A percentile compares a stretch with the other conserved stretches of the same genome.
Conservation (phyloP, 1,284 basidiomycete species). For the Moniliophthora roreri region DNA sequence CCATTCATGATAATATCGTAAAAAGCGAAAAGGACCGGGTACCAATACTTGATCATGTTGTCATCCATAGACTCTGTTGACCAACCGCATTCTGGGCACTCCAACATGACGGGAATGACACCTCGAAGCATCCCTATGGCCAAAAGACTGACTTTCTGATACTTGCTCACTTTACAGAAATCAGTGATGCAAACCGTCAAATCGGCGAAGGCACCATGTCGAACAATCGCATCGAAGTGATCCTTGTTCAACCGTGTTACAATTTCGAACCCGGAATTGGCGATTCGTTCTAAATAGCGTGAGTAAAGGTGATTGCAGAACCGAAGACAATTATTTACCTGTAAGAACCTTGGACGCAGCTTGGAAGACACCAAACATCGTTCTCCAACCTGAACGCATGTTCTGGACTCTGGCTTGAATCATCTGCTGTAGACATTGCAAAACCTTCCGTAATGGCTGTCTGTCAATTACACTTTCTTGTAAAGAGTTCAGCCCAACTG, state of each 20-base stretch:
- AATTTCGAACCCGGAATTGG: slow-evolving; percentile 94
- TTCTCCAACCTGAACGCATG: slow-evolving; percentile 97
- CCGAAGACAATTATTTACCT: slow-evolving; percentile 43
- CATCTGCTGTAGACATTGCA: slow-evolving; percentile 99
- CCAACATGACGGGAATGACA: slow-evolving; percentile 90
- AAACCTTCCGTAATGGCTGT: slow-evolving; percentile 63
- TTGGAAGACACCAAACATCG: slow-evolving; percentile 98
- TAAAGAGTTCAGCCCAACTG: too few species aligned
- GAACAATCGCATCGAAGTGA: slow-evolving; percentile 89
- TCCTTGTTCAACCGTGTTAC: slow-evolving; percentile 90
- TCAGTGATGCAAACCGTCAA: slow-evolving; percentile 97
- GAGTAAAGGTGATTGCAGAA: not conserved
- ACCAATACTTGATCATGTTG: slow-evolving; percentile 95
- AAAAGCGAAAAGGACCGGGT: slow-evolving; percentile 94
- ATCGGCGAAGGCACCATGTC: slow-evolving; percentile 94
- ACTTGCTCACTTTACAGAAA: slow-evolving; percentile 99
- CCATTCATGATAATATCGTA: slow-evolving; percentile 99
- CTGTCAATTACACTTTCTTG: too few species aligned
- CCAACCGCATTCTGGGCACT: slow-evolving; percentile 80
- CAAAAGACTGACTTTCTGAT: slow-evolving; percentile 95
- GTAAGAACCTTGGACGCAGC: slow-evolving; percentile 94
- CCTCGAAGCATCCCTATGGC: slow-evolving; percentile 96
- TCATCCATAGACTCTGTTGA: slow-evolving; percentile 58
- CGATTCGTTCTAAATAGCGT: slow-evolving; percentile 78
- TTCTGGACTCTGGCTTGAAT: slow-evolving; percentile 94